Percentiles rank a stretch among this genome's conserved stretches.
Evolutionary conservation across 768 basidiomycete genomes (phyloP).

Genomic region (Mycena sanguinolenta): DNA sequence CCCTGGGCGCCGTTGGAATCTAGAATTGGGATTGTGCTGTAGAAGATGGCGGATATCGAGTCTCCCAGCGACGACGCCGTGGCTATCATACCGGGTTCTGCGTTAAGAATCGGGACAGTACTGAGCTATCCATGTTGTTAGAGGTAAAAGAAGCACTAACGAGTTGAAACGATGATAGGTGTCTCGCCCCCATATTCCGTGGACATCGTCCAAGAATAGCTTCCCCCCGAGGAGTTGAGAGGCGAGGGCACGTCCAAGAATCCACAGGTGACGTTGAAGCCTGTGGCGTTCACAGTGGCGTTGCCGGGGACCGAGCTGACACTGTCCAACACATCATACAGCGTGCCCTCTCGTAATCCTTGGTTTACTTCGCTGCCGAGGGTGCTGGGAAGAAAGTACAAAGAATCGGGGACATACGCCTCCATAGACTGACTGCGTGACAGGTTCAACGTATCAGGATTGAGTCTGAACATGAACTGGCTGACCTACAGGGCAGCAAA

Average conservation of each 20-base stretch:
- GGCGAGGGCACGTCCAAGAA: not conserved
- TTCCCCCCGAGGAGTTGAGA: not conserved
- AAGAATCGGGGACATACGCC: not conserved
- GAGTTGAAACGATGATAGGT: not conserved
- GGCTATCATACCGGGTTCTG: not conserved
- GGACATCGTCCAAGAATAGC: not conserved
- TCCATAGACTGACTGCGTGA: not conserved
- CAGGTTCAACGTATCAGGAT: not conserved
- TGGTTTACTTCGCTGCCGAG: not conserved
- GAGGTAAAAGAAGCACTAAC: not conserved
- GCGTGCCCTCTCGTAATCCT: not conserved
- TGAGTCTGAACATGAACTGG: too few relatives aligned
- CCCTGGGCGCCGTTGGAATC: not conserved
- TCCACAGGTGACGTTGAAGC: slow-evolving; percentile 18
- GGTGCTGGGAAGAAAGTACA: not conserved
- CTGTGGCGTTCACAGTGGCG: not conserved
- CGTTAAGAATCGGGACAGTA: not conserved
- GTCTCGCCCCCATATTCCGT: not conserved
- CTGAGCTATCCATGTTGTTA: not conserved
- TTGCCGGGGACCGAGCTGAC: not conserved
- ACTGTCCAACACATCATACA: slow-evolving; percentile 9
- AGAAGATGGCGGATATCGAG: not conserved
- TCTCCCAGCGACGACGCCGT: too few relatives aligned
- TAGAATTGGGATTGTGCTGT: not conserved
- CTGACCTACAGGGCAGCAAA: not conserved